These are phyloP conservation scores for Zymoseptoria crescenta DNA, from an alignment of 2,329 filamentous ascomycete genomes.

Conservation along the genomic window DNA sequence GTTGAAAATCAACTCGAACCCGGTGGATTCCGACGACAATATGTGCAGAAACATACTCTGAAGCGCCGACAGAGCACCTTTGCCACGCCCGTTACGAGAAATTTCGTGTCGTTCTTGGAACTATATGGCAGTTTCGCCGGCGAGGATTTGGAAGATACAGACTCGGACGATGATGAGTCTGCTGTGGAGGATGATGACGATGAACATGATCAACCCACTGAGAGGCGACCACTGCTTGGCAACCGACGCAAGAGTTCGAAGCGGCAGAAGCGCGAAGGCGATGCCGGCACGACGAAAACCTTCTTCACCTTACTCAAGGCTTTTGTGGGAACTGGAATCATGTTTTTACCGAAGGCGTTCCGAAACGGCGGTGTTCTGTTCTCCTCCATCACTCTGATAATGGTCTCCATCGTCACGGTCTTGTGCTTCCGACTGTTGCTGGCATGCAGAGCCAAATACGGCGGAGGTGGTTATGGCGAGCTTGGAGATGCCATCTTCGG, in stretches of 20 bases:
- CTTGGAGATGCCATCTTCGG: constrained; percentile 61
- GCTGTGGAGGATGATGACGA: constrained; percentile 52
- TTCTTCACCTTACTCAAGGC: constrained; percentile 75
- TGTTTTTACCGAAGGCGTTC: constrained; percentile 74
- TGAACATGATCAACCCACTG: constrained; percentile 48
- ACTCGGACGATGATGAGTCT: constrained; percentile 48
- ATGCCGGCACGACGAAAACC: constrained; percentile 61
- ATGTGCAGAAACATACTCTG: constrained; percentile 39
- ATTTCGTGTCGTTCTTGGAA: constrained; percentile 68
- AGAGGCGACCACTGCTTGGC: constrained; percentile 55
- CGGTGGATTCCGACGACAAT: constrained; percentile 49
- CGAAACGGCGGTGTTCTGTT: constrained; percentile 71
- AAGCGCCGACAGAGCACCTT: constrained; percentile 34
- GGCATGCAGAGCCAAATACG: constrained; percentile 55
- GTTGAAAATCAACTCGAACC: constrained; percentile 42
- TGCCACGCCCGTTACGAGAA: constrained; percentile 52
- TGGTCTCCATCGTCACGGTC: constrained; percentile 58
- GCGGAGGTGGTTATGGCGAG: constrained; percentile 65
- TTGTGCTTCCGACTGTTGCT: constrained; percentile 66
- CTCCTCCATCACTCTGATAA: constrained; percentile 59
- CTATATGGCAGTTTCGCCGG: constrained; percentile 71
- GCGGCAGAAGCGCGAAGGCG: constrained; percentile 44
- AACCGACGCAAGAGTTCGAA: constrained; percentile 45
- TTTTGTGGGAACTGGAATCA: constrained; percentile 72
- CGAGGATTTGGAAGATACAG: constrained; percentile 55